A percentile compares a stretch with the other conserved stretches of the same genome.
Conservation (phyloP, 2,329 filamentous ascomycete genomes). For the Lachnellula arida region DNA sequence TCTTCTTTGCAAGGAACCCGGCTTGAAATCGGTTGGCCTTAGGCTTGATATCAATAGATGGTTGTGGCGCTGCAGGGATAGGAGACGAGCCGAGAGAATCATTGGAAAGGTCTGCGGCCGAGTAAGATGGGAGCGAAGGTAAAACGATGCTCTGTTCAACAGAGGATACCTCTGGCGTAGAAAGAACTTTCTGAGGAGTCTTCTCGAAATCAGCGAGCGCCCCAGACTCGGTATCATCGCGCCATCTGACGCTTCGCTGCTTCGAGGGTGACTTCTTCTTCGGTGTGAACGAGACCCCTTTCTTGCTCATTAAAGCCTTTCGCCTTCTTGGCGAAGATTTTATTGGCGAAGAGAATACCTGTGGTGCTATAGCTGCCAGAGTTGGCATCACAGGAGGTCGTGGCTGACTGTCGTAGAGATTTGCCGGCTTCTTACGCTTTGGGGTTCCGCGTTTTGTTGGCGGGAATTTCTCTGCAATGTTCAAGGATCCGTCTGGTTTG, state of each 20-base stretch:
- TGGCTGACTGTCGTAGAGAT: constrained; percentile 26
- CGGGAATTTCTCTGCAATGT: constrained; percentile 59
- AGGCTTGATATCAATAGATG: constrained; percentile 55
- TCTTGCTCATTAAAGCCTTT: constrained; percentile 59
- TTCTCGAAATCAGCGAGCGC: constrained; percentile 86
- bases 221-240: constrained; percentile 83
- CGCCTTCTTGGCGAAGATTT: constrained; percentile 78
- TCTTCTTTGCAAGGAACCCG: constrained; percentile 72
- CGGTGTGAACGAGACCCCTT: constrained; percentile 76
- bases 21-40: constrained; percentile 80
- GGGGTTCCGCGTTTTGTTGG: constrained; percentile 71
- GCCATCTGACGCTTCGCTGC: constrained; percentile 76
- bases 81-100: constrained; percentile 46
- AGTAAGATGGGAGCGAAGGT: constrained; percentile 51
- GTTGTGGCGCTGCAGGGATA: constrained; percentile 50
- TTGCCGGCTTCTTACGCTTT: constrained; percentile 59
- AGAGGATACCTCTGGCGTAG: constrained; percentile 52
- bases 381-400: constrained; percentile 35
- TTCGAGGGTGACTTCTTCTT: constrained; percentile 69
- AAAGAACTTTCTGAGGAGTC: constrained; percentile 69
- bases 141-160: constrained; percentile 40
- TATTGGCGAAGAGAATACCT: constrained; percentile 56
- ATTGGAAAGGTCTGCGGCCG: constrained; percentile 33
- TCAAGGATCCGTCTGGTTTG: constrained; percentile 72
- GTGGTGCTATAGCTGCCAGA: constrained; percentile 31